Conservation (phyloP, 2,329 filamentous ascomycete genomes). For the Colletotrichum caudatum region DNA sequence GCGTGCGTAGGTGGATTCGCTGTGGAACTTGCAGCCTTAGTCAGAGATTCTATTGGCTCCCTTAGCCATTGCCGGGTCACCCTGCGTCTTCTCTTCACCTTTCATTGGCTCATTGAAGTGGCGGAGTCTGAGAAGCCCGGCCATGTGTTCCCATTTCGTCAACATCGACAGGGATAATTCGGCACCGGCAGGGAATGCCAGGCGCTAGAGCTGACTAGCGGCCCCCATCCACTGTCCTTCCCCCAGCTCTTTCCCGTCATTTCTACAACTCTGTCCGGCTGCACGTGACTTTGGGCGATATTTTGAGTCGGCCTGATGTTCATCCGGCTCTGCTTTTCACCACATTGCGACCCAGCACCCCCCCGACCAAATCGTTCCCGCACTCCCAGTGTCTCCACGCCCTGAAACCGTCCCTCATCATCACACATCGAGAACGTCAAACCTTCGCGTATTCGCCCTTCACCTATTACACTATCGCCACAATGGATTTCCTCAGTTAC, state of each 20-base stretch:
- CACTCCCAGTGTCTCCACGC: slow-evolving; percentile 41
- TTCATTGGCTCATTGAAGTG: slow-evolving; percentile 40
- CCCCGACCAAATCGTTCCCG: slow-evolving; percentile 40
- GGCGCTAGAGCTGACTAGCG: slow-evolving; percentile 24
- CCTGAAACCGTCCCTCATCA: slow-evolving; percentile 40
- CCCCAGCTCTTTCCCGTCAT: slow-evolving; percentile 31
- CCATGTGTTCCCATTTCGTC: slow-evolving; percentile 36
- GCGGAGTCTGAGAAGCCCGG: slow-evolving; percentile 24
- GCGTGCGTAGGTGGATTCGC: slow-evolving; percentile 28
- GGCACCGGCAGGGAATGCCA: neutral
- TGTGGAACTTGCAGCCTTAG: slow-evolving; percentile 24
- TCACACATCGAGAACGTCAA: slow-evolving; percentile 34
- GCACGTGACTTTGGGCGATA: slow-evolving; percentile 37
- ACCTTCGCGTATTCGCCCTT: slow-evolving; percentile 6
- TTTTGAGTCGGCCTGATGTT: slow-evolving; percentile 39
- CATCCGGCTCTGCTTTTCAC: slow-evolving; percentile 35
- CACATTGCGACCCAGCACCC: slow-evolving; percentile 39
- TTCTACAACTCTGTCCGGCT: slow-evolving; percentile 10
- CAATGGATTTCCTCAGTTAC: slow-evolving; percentile 17
- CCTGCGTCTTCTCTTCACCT: neutral
- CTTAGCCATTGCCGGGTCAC: neutral
- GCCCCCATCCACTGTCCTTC: neutral
- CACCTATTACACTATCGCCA: neutral
- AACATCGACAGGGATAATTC: neutral
- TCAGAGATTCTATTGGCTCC: neutral